Evolutionary conservation across 495 filamentous ascomycete genomes (phyloP), one percentile per base, ranked within the genome.

Genomic region (Tuber borchii): DNA sequence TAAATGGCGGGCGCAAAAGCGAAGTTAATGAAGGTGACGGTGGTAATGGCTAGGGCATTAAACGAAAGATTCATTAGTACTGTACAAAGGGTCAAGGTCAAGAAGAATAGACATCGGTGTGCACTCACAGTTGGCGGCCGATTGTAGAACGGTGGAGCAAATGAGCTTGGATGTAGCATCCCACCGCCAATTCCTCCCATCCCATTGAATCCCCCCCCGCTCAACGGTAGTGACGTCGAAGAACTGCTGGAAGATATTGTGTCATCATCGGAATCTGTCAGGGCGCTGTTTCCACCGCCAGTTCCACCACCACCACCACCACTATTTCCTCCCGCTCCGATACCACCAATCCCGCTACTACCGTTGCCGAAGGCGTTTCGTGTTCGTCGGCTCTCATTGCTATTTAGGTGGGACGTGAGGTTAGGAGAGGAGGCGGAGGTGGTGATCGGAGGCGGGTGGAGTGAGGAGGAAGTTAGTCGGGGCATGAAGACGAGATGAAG

Each of bases 21-120:
- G 93, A 97, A n/a, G 95, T 98, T 72, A 99, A 83, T 2, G 93
- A 97, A 2, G 95, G 95, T 3, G 95, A 97, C 0, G 95, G 95
- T 0, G 95, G 95, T 12, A 99, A 86, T 7, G 95, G 95, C 6
- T 80, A 77, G 45, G 42, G 42, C 10, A 39, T 10, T 34, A 39
- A 45, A 40, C 22, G 34, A 2, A 26, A 42, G 16, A 31, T 70
- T 74, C 31, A 51, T 79, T 48, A 80, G 68, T 40, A 37, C n/a
- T n/a, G n/a, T n/a, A n/a, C n/a, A 31, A 2, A 9, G 42, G 42
- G 48, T 68, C 26, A 16, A 4, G 26, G 40, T n/a, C 19, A 40
- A 31, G 26, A n/a, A 19, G 68, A 44, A 44, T 44, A 45, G 40
- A 42, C 19, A 45, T 19, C 48, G 65, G 10, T 71, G 34, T 42